These are phyloP conservation scores for Trichoderma koningii DNA, from an alignment of 2,329 filamentous ascomycete species.

Conservation along the genomic window DNA sequence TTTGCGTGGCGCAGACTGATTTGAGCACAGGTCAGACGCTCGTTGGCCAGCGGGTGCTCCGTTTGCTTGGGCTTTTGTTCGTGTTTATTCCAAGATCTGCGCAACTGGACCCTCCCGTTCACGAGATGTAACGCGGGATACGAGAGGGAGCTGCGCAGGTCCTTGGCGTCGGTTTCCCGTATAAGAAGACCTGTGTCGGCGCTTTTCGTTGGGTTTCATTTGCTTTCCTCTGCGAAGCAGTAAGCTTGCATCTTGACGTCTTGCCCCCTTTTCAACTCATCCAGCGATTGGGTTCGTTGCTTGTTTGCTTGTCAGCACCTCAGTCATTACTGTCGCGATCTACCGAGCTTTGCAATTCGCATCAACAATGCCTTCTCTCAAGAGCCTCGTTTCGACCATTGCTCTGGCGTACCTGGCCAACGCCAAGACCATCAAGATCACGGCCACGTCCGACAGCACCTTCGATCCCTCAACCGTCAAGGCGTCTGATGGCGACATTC, in stretches of 20 bases:
- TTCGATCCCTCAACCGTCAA: slow-evolving; percentile 41
- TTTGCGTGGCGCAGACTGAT: slow-evolving; percentile 25
- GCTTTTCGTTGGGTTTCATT: slow-evolving; percentile 35
- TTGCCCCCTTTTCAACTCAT: slow-evolving; percentile 32
- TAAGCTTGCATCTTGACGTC: not conserved
- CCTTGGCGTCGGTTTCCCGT: not conserved
- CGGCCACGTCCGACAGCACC: slow-evolving; percentile 38
- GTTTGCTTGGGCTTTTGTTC: slow-evolving; percentile 5
- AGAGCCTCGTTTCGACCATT: slow-evolving; percentile 33
- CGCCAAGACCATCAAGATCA: slow-evolving; percentile 41
- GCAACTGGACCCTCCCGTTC: slow-evolving; percentile 5
- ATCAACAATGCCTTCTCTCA: slow-evolving; percentile 37
- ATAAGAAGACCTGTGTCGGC: not conserved
- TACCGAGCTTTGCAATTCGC: not conserved
- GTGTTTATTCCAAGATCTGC: slow-evolving; percentile 12
- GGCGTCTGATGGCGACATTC: slow-evolving; percentile 40
- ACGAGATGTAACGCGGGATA: slow-evolving; percentile 4
- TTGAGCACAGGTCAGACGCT: slow-evolving; percentile 10
- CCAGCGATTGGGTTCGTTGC: not conserved
- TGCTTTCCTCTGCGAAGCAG: not conserved
- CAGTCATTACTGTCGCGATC: not conserved
- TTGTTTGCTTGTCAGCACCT: not conserved
- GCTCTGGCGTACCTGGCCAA: slow-evolving; percentile 34
- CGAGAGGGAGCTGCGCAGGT: slow-evolving; percentile 4
- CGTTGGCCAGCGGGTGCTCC: not conserved